phyloP scores from a whole-genome alignment of 2,329 filamentous ascomycete species.

The Hypoxylon sp. region DNA sequence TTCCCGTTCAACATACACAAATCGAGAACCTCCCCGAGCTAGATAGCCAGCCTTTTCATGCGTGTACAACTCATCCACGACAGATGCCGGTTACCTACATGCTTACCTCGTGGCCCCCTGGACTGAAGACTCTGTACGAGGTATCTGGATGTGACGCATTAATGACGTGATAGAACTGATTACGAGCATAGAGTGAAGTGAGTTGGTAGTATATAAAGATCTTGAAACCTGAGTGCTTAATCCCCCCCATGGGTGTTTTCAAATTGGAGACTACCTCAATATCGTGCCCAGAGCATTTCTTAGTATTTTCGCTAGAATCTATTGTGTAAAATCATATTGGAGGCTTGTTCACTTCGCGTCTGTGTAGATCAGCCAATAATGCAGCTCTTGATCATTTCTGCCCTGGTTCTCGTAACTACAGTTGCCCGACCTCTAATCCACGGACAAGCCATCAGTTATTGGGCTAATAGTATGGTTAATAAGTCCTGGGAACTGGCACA shows the following conservation, averaged over 20 bases:
- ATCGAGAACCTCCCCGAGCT: slow-evolving; percentile 1
- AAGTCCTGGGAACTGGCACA: slow-evolving; percentile 32
- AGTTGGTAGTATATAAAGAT: slow-evolving; percentile 8
- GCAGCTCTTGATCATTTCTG: not conserved
- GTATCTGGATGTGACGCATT: not conserved
- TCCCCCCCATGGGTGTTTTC: not conserved
- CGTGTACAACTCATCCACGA: slow-evolving; percentile 17
- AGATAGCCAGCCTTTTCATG: not conserved
- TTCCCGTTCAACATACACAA: slow-evolving; percentile 2
- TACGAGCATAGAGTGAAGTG: not conserved
- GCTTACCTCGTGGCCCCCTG: slow-evolving; percentile 15
- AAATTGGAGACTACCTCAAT: not conserved
- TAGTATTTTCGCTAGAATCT: not conserved
- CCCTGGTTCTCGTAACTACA: slow-evolving; percentile 1
- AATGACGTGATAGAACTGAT: not conserved
- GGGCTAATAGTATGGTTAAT: slow-evolving; percentile 1
- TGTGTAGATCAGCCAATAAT: not conserved
- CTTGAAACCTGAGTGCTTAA: not conserved
- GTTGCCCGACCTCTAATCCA: slow-evolving; percentile 1
- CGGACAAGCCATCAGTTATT: not conserved
- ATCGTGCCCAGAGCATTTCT: not conserved
- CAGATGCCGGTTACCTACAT: slow-evolving; percentile 28
- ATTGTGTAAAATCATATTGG: not conserved
- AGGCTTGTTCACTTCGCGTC: not conserved
- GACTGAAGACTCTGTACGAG: slow-evolving; percentile 14